phyloP scores from a whole-genome alignment of 2,329 filamentous ascomycete genomes.

The Pseudonectria foliicola region DNA sequence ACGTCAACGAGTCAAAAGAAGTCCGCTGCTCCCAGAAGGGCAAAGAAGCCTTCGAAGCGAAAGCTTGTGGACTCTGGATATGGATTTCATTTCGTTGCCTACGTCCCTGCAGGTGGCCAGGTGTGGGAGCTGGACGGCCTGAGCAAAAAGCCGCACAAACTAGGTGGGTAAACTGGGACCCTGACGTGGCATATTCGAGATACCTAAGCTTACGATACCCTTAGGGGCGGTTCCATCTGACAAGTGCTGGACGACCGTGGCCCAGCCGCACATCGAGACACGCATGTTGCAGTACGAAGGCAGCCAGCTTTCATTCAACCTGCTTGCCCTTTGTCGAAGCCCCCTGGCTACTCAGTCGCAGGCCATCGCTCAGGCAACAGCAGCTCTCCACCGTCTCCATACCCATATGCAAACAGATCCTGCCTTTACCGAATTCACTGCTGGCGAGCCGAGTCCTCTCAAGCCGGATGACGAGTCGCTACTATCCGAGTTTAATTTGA shows the following conservation, averaged over 20 bases:
- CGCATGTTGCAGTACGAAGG: slow-evolving; percentile 63
- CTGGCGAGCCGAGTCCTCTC: slow-evolving; percentile 15
- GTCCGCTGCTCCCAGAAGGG: slow-evolving; percentile 27
- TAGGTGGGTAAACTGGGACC: slow-evolving; percentile 20
- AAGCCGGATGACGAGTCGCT: slow-evolving; percentile 14
- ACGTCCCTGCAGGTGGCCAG: slow-evolving; percentile 65
- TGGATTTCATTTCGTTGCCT: slow-evolving; percentile 83
- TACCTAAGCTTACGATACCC: slow-evolving; percentile 3
- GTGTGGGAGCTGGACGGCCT: slow-evolving; percentile 90
- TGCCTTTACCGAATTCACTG: slow-evolving; percentile 16
- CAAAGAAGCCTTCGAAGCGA: slow-evolving; percentile 26
- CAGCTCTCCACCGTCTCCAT: slow-evolving; percentile 33
- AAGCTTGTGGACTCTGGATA: slow-evolving; percentile 47
- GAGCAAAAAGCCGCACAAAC: slow-evolving; percentile 54
- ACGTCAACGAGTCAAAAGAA: slow-evolving; percentile 29
- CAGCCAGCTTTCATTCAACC: slow-evolving; percentile 64
- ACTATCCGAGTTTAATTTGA: slow-evolving; percentile 26
- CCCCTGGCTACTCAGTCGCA: slow-evolving; percentile 46
- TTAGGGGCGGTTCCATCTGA: slow-evolving; percentile 11
- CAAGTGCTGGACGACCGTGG: slow-evolving; percentile 59
- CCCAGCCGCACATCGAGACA: slow-evolving; percentile 55
- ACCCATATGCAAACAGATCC: slow-evolving; percentile 17
- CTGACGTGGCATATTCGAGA: neutral
- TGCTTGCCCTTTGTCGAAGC: slow-evolving; percentile 67
- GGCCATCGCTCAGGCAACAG: slow-evolving; percentile 37